Percentiles rank a stretch among this genome's conserved stretches.
Conservation (phyloP, 2,329 filamentous ascomycete species). For the Hypoxylon sp. region DNA sequence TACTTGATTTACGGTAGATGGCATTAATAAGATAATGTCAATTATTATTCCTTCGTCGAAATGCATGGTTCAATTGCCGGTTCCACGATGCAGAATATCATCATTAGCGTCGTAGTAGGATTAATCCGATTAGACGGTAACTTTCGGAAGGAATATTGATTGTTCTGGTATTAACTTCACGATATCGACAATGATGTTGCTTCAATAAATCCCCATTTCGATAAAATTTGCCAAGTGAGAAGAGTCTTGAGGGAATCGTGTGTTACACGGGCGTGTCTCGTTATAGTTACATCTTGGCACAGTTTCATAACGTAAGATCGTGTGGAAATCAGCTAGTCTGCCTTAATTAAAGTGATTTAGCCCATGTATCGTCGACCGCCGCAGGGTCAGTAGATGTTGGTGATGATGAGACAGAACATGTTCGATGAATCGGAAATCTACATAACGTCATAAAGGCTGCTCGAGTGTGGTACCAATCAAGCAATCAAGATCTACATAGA, state of each 20-base stretch:
- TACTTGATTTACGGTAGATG: conserved; percentile 29
- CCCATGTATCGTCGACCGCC: conserved; percentile 35
- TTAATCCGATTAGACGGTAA: background rate
- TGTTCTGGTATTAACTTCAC: conserved; percentile 2
- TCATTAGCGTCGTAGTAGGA: conserved; percentile 12
- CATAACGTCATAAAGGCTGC: conserved; percentile 19
- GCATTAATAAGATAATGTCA: background rate
- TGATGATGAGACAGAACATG: conserved; percentile 26
- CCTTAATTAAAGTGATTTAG: conserved; percentile 18
- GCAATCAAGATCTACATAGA: conserved; percentile 28
- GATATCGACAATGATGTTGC: background rate
- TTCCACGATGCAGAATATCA: conserved; percentile 1
- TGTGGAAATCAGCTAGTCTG: conserved; percentile 29
- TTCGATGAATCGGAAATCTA: conserved; percentile 24
- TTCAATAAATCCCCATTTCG: background rate
- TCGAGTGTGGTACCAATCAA: conserved; percentile 12
- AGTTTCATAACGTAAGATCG: conserved; percentile 34
- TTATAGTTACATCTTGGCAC: conserved; percentile 34
- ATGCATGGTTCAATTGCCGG: conserved; percentile 3
- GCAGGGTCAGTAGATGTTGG: conserved; percentile 11
- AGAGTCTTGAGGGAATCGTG: conserved; percentile 23
- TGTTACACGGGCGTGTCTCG: conserved; percentile 33
- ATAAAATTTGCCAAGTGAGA: background rate
- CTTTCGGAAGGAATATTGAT: conserved; percentile 12
- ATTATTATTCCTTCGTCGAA: conserved; percentile 21